These are phyloP conservation scores for Senna tora DNA, from an alignment of 306 rosid genomes.

Conservation along the genomic window DNA sequence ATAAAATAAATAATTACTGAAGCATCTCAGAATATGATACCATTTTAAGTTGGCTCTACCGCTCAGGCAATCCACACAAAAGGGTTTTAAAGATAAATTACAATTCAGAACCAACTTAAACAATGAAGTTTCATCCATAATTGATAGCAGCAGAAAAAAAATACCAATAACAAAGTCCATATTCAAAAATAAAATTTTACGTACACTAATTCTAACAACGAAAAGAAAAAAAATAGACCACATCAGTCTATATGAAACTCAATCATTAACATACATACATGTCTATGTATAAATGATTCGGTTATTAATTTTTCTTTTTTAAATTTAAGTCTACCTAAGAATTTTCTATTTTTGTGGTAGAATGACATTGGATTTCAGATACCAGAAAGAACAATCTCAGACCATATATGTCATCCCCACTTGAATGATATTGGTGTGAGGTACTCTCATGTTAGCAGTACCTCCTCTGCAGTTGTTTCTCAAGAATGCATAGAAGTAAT, in stretches of 20 bases:
- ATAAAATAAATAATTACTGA: background rate
- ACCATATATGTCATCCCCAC: slow-evolving; percentile 97
- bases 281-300: background rate
- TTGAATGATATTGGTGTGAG: slow-evolving; percentile 90
- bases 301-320: background rate
- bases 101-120: slow-evolving; percentile 19
- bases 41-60: slow-evolving; percentile 17
- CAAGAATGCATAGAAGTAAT: slow-evolving; percentile 88
- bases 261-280: background rate
- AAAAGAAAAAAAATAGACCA: too few species aligned
- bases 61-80: background rate
- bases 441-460: slow-evolving; percentile 82
- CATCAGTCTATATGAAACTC: background rate
- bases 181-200: background rate
- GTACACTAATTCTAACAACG: too few species aligned
- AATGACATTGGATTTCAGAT: slow-evolving; percentile 31
- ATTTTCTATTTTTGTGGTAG: slow-evolving; percentile 14
- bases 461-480: slow-evolving; percentile 91
- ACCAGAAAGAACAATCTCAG: slow-evolving; percentile 34
- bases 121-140: background rate
- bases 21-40: slow-evolving; percentile 6
- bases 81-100: background rate
- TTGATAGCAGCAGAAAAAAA: slow-evolving; percentile 14
- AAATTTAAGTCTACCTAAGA: background rate
- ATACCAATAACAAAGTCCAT: slow-evolving; percentile 18